Base-by-base conservation (phyloP, 164 flowering plant genomes). In the Magnolia changhungtana region DNA sequence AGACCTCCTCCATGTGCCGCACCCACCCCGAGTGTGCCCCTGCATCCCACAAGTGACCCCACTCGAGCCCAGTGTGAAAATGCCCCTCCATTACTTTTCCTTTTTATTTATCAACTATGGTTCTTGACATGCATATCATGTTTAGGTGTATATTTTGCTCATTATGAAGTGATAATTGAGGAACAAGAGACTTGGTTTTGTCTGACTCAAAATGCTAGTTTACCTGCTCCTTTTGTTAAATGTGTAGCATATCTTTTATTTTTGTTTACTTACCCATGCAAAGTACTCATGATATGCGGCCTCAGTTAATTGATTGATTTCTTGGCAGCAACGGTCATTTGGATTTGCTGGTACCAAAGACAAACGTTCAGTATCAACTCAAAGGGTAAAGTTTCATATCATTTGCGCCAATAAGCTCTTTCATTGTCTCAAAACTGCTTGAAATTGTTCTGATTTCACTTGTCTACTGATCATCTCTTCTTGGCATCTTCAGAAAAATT, bases 261-360 rank as follows among this genome's bases (percentile, higher is more conserved):
- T 65, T 24, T 65, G 0, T 13, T 65, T 14, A 20, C 11, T 29
- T 23, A 5, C 1, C 11, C 13, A 65, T 65, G 9, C 11, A 8
- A 65, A 65, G 68, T 24, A 24, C 21, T 24, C 24, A 8, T 65
- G 68, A 20, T 21, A 65, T 65, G 29, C 13, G 68, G 27, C 16
- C 66, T 45, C 16, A 37, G 9, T 51, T 11, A 58, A 16, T 37
- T 63, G 64, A 0, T 76, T 58, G 20, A 14, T 69, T 31, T 63
- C 71, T 73, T 79, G 24, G 76, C 96, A 96, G 99, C 90, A 94
- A 75, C 86, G 89, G 68, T 89, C 99, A 72, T 91, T 96, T 88
- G 99, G 99, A 50, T 92, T 94, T 87, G 86, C 97, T 37, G 99
- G 99, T 67, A 96, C 99, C 51, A 96, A 96, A 78, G 99, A 96